These are phyloP conservation scores for Musa balbisiana DNA, from an alignment of 202 grass and related monocot species.

Conservation along the genomic window DNA sequence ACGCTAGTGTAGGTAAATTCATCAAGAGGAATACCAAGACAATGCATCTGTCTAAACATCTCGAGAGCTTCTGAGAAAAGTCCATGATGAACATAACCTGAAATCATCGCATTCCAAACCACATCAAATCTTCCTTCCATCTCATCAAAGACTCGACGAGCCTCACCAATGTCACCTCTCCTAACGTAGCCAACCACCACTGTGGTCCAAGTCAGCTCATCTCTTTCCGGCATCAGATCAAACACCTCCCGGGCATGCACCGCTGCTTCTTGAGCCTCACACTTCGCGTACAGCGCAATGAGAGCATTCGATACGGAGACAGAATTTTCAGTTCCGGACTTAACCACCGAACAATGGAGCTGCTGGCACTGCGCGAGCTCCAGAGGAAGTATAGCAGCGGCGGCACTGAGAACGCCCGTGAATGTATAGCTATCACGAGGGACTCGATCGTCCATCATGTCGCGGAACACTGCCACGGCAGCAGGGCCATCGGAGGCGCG, in stretches of 20 bases:
- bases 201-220: slow-evolving; percentile 79
- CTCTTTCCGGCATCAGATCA: slow-evolving; percentile 57
- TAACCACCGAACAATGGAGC: slow-evolving; percentile 56
- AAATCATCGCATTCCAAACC: slow-evolving; percentile 93
- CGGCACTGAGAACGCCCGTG: slow-evolving; percentile 74
- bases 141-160: slow-evolving; percentile 50
- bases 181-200: slow-evolving; percentile 76
- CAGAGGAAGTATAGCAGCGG: slow-evolving; percentile 38
- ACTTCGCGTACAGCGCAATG: slow-evolving; percentile 56
- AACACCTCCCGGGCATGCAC: slow-evolving; percentile 46
- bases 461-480: slow-evolving; percentile 40
- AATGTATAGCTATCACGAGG: slow-evolving; percentile 66
- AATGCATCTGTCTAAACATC: slow-evolving; percentile 76
- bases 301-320: slow-evolving; percentile 74
- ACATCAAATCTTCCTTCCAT: slow-evolving; percentile 64
- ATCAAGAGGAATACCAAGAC: slow-evolving; percentile 40
- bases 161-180: slow-evolving; percentile 44
- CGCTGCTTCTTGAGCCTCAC: slow-evolving; percentile 17
- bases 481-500: slow-evolving; percentile 39
- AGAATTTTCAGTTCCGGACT: slow-evolving; percentile 30
- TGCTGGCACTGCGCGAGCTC: slow-evolving; percentile 35
- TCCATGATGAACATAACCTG: slow-evolving; percentile 68
- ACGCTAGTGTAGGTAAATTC: slow-evolving; percentile 86
- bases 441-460: slow-evolving; percentile 37
- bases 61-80: slow-evolving; percentile 48